Conservation (phyloP, 2,329 filamentous ascomycete species). For the Emmonsia crescens region DNA sequence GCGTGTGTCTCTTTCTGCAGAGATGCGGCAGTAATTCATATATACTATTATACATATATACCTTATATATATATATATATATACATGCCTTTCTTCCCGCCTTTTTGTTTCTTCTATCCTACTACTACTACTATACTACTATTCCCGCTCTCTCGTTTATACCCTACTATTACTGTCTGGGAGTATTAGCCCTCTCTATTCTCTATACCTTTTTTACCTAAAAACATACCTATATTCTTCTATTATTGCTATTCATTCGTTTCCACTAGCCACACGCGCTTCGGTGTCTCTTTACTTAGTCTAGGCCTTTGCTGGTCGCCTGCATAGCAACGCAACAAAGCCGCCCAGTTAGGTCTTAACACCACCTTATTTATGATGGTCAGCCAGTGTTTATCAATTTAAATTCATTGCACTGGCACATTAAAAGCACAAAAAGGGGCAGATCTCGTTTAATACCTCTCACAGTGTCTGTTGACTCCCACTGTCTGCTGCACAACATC, state of each 20-base stretch:
- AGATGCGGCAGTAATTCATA: not conserved
- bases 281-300: not conserved
- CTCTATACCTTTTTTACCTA: not conserved
- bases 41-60: too few species aligned
- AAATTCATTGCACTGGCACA: not conserved
- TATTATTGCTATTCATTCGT: not conserved
- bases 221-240: not conserved
- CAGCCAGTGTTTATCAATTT: not conserved
- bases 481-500: not conserved
- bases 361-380: not conserved
- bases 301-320: not conserved
- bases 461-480: not conserved
- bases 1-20: not conserved
- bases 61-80: too few species aligned
- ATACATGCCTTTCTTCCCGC: not conserved
- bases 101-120: not conserved
- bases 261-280: not conserved
- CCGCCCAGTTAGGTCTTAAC: not conserved
- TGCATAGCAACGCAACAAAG: not conserved
- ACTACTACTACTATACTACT: not conserved
- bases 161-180: not conserved
- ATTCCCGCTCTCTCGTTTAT: not conserved
- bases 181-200: not conserved
- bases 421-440: not conserved
- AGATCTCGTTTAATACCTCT: not conserved